Conservation (phyloP, 1,284 basidiomycete genomes). For the Sanghuangporus weigelae region DNA sequence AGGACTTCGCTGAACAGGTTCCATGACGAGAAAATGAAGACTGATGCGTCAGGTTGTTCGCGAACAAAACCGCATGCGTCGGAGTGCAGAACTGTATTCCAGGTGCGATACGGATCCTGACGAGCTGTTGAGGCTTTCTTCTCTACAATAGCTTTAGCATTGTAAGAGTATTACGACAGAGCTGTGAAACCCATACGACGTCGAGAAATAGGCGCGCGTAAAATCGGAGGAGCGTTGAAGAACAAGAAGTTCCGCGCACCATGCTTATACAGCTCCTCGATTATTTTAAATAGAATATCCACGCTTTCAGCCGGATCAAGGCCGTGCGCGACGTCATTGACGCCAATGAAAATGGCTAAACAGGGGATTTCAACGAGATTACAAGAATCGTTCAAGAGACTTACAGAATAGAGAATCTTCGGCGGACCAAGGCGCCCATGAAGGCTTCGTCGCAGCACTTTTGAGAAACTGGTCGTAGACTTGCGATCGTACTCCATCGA, state of each 20-base stretch:
- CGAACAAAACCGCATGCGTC: conserved; percentile 32
- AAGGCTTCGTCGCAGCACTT: conserved; percentile 31
- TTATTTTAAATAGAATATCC: conserved; percentile 34
- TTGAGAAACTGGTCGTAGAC: conserved; percentile 35
- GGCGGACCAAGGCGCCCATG: conserved; percentile 37
- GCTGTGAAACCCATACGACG: neutral
- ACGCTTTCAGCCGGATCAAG: conserved; percentile 21
- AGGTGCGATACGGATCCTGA: conserved; percentile 27
- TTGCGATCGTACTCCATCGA: conserved; percentile 36
- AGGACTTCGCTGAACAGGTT: conserved; percentile 42
- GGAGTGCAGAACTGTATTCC: conserved; percentile 40
- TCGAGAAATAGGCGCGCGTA: conserved; percentile 27
- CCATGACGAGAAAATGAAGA: conserved; percentile 45
- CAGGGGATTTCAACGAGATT: neutral
- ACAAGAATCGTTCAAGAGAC: conserved; percentile 14
- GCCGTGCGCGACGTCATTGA: conserved; percentile 55
- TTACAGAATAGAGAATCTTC: conserved; percentile 43
- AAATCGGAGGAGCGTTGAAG: conserved; percentile 56
- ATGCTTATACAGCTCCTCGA: conserved; percentile 42
- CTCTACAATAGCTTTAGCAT: neutral
- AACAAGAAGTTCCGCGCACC: conserved; percentile 61
- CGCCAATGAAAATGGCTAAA: conserved; percentile 60
- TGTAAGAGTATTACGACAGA: neutral
- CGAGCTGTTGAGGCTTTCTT: neutral
- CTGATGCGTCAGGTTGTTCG: conserved; percentile 38